Evolutionary conservation across 371 early-diverging fungal genomes (phyloP).

Genomic region (Vavraia culicis): DNA sequence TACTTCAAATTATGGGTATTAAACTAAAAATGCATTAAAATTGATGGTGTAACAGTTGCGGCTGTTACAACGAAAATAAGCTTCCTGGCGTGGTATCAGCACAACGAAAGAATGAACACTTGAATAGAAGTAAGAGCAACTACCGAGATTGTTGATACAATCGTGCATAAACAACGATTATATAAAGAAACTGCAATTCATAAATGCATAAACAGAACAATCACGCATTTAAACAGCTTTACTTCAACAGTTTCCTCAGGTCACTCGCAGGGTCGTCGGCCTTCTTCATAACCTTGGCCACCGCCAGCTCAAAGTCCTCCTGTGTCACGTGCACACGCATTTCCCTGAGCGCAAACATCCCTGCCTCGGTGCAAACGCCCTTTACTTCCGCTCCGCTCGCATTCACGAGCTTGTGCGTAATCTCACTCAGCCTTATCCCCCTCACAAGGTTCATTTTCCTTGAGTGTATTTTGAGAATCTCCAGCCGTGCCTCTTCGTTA

Average conservation of each 20-base stretch:
- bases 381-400: conserved; percentile 93
- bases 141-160: too few relatives aligned
- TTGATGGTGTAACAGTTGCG: too few relatives aligned
- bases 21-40: too few relatives aligned
- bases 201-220: too few relatives aligned
- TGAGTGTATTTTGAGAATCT: conserved; percentile 94
- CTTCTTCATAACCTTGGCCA: conserved; percentile 64
- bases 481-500: conserved; percentile 73
- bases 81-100: too few relatives aligned
- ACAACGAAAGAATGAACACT: too few relatives aligned
- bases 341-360: conserved; percentile 98
- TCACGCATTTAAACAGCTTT: too few relatives aligned
- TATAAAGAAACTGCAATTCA: too few relatives aligned
- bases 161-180: too few relatives aligned
- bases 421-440: conserved; percentile 77
- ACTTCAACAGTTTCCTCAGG: conserved; percentile 41
- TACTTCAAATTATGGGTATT: too few relatives aligned
- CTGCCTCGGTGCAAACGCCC: conserved; percentile 97
- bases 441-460: conserved; percentile 94
- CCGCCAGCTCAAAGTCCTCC: conserved; percentile 99
- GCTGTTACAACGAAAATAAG: too few relatives aligned
- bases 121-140: too few relatives aligned
- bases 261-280: conserved; percentile 26
- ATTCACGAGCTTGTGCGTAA: conserved; percentile 77
- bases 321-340: conserved; percentile 93